phyloP scores from a whole-genome alignment of 331 rosid genomes.

The Stylosanthes scabra region DNA sequence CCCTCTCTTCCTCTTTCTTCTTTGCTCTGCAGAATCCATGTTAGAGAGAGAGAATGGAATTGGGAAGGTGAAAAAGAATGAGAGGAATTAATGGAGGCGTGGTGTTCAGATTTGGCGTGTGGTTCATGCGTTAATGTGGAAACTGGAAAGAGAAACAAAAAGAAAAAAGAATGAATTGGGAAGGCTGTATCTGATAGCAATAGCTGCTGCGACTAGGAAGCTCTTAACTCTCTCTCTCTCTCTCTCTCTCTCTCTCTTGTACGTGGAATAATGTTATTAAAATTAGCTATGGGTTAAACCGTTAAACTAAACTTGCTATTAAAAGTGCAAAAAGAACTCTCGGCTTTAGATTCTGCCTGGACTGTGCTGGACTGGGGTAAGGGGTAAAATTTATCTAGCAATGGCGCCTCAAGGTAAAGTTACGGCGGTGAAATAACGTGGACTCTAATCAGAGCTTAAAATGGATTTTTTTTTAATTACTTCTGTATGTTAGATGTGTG shows the following conservation, averaged over 20 bases:
- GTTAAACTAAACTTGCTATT: too few species aligned
- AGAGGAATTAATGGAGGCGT: neutral
- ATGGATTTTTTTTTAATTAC: too few species aligned
- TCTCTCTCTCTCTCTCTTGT: neutral
- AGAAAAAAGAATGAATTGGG: conserved; percentile 2
- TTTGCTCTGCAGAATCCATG: conserved; percentile 75
- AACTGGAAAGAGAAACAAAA: too few species aligned
- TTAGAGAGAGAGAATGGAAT: neutral
- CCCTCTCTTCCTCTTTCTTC: conserved; percentile 72
- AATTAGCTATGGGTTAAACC: neutral
- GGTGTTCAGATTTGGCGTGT: neutral
- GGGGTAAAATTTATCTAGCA: neutral
- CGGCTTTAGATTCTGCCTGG: conserved; percentile 30
- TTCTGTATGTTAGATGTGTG: too few species aligned
- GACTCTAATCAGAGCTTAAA: too few species aligned
- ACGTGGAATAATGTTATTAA: neutral
- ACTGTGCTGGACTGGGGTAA: neutral
- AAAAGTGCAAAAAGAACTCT: neutral
- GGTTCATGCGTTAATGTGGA: conserved; percentile 17
- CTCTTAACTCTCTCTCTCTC: neutral
- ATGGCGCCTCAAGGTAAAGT: too few species aligned
- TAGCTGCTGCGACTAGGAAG: neutral
- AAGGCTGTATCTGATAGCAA: neutral
- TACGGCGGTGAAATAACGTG: too few species aligned
- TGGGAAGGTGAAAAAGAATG: neutral